Conservation (phyloP, 768 basidiomycete genomes). For the Tremella mesenterica region DNA sequence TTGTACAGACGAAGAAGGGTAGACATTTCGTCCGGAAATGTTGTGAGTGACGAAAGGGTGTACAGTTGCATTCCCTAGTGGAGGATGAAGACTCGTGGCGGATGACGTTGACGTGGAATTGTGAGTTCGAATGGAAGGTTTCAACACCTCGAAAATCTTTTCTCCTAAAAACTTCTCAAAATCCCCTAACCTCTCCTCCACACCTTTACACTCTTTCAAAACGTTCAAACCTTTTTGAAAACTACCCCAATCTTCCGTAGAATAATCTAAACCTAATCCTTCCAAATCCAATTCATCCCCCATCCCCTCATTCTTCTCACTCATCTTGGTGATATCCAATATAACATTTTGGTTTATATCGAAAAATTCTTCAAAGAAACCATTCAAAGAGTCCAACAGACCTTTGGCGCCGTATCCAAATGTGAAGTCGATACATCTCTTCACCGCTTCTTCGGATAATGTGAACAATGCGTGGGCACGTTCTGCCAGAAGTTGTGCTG, state of each 20-base stretch:
- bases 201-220: constrained; percentile 65
- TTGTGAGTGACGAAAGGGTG: no score
- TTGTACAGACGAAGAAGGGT: constrained; percentile 51
- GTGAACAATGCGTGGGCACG: constrained; percentile 65
- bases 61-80: neutral
- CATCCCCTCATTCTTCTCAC: neutral
- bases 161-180: constrained; percentile 68
- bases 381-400: constrained; percentile 65
- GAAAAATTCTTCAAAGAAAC: constrained; percentile 62
- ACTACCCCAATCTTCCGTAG: constrained; percentile 74
- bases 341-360: constrained; percentile 11
- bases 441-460: constrained; percentile 68
- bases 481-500: constrained; percentile 55
- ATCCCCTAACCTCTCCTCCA: constrained; percentile 57
- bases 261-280: constrained; percentile 63
- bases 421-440: constrained; percentile 68
- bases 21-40: no score
- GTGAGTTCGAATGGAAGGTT: no score
- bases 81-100: neutral
- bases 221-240: constrained; percentile 77
- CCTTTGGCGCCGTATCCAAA: constrained; percentile 76
- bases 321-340: neutral
- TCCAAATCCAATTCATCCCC: constrained; percentile 48
- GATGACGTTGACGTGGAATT: constrained; percentile 49
- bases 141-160: constrained; percentile 53